phyloP scores from a whole-genome alignment of 169 alveolate species.

The Pseudocohnilembus persalinus region DNA sequence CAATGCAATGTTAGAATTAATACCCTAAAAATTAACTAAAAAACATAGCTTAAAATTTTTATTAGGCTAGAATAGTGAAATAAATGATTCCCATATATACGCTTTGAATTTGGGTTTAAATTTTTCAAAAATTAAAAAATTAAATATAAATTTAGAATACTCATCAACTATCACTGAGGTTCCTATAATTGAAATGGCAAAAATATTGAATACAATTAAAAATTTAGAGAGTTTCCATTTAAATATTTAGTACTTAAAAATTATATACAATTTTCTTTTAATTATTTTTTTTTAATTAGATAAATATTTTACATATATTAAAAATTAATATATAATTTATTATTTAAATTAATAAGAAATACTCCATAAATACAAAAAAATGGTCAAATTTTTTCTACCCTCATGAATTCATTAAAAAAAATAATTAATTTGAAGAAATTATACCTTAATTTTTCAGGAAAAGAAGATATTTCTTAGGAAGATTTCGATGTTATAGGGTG shows the following conservation, averaged over 20 bases:
- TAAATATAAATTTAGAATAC: background rate
- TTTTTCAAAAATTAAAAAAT: background rate
- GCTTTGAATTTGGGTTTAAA: background rate
- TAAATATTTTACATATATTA: no score
- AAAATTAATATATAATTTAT: no score
- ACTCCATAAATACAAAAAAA: background rate
- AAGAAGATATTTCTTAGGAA: background rate
- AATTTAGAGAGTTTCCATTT: background rate
- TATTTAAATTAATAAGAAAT: no score
- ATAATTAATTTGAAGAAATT: no score
- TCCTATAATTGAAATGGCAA: no score
- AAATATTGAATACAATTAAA: no score
- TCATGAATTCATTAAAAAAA: background rate
- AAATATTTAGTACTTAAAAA: no score
- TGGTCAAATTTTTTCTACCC: background rate
- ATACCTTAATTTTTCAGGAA: background rate
- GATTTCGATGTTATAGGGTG: background rate
- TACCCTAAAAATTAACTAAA: background rate
- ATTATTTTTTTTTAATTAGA: no score
- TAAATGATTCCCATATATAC: background rate
- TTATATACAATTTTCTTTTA: no score
- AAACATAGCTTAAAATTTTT: background rate
- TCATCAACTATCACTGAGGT: background rate
- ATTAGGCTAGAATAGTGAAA: background rate
- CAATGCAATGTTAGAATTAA: background rate